Percentiles rank a stretch among this genome's conserved stretches.
Conservation (phyloP, 495 filamentous ascomycete genomes). For the Cryomyces antarcticus region DNA sequence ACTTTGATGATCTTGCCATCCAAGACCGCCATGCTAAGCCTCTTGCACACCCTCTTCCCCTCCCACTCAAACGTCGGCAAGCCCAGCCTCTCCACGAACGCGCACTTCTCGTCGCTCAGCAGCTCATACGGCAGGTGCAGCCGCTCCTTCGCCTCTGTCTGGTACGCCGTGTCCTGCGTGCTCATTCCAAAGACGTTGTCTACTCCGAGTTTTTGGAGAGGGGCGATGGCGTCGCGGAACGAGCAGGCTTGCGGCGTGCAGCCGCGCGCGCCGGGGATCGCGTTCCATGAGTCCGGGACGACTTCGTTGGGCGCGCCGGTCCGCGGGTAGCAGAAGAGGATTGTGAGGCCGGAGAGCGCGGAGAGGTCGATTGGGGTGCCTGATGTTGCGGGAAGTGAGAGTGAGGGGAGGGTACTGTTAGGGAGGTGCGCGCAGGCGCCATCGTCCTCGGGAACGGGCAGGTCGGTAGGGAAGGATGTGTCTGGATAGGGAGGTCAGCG, state of each 20-base stretch:
- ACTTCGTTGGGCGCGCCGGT: conserved; percentile 9
- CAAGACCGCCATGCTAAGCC: conserved; percentile 11
- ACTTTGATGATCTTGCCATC: conserved; percentile 10
- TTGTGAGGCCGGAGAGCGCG: conserved; percentile 9
- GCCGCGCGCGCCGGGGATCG: conserved; percentile 14
- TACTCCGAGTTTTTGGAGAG: conserved; percentile 6
- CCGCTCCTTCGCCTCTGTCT: conserved; percentile 10
- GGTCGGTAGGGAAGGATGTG: no score
- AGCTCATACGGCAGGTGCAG: conserved; percentile 12
- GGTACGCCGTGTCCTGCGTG: conserved; percentile 12
- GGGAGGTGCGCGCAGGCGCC: conserved; percentile 11
- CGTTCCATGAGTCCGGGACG: conserved; percentile 9
- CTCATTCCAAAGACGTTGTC: conserved; percentile 7
- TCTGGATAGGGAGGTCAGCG: no score
- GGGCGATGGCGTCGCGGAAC: conserved; percentile 10
- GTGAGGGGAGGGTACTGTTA: conserved; percentile 3
- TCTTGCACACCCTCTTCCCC: conserved; percentile 9
- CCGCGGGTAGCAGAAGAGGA: conserved; percentile 14
- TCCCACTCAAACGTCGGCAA: conserved; percentile 13
- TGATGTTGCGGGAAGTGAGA: conserved; percentile 7
- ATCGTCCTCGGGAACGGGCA: conserved; percentile 12
- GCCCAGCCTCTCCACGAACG: conserved; percentile 7
- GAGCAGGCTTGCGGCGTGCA: conserved; percentile 17
- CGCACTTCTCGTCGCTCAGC: conserved; percentile 12
- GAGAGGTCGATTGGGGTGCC: conserved; percentile 8